Evolutionary conservation across 305 asterid genomes (phyloP), one percentile per base, ranked within the genome.

Genomic region (Caryopteris hybrid): DNA sequence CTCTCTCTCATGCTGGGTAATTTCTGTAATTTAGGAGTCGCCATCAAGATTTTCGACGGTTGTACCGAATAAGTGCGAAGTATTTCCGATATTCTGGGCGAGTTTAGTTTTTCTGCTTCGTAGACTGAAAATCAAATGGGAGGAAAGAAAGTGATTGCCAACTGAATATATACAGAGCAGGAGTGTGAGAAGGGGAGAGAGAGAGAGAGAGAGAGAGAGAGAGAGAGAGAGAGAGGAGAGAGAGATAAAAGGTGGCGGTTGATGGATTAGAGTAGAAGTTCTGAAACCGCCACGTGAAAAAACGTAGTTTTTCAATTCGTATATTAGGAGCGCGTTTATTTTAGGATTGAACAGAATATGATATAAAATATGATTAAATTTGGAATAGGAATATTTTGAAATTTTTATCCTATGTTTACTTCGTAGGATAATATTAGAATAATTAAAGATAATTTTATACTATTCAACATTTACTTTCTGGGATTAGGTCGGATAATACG

Each of bases 1-100:
- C 94, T 81, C 74, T 85, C 97, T 54, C 94, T 80, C 86, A 89
- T 89, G 70, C 98, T 94, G 27, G 93, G 96, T 36, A 79, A 10
- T 64, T 83, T 94, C 55, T 54, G 54, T 12, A 91, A 73, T 56
- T 81, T 86, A 13, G 83, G 77, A 22, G 51, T 46, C 61, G 81
- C 81, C 94, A 84, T 83, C 66, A 66, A 41, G 23, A 65, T 12
- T 42, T 50, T 45, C 13, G 13, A 42, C 50, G 2, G 18, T 0
- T 13, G 45, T 50, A 14, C 16, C 21, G 10, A 29, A 27, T 53
- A 25, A 10, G 3, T 38, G 14, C 8, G 14, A 61, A 22, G 12
- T 6, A 20, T 11, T 14, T 2, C 13, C 47, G 8, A 11, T 21
- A 39, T 31, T 43, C 13, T 20, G 9, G 34, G 14, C 57, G 17